Conservation (phyloP, 192 early-diverging fungal genomes). For the Physocladia obscura region DNA sequence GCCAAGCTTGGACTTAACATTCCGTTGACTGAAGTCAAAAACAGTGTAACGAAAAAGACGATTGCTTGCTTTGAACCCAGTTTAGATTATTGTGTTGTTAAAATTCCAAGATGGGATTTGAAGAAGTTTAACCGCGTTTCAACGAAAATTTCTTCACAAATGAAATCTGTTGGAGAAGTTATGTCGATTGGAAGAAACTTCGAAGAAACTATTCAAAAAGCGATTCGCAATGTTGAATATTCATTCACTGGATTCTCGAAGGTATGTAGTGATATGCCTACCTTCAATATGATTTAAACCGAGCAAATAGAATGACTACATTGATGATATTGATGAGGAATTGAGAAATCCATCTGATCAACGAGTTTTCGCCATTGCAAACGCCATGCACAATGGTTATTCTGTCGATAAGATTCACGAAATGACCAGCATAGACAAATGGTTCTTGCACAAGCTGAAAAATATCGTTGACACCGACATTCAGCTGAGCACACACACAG, state of each 20-base stretch:
- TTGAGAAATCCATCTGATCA: constrained; percentile 76
- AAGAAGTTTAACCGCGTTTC: constrained; percentile 90
- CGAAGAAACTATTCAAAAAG: constrained; percentile 94
- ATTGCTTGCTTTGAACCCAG: constrained; percentile 97
- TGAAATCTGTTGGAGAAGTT: constrained; percentile 98
- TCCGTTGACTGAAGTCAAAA: constrained; percentile 81
- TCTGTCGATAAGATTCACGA: constrained; percentile 75
- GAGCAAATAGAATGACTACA: constrained; percentile 8
- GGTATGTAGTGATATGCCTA: too few species aligned
- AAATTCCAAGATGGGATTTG: constrained; percentile 98
- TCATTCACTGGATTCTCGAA: constrained; percentile 79
- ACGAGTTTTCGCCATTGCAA: constrained; percentile 78
- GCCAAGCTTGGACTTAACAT: constrained; percentile 94
- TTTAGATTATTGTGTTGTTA: constrained; percentile 91
- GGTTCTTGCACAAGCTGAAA: constrained; percentile 87
- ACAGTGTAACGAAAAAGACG: constrained; percentile 89
- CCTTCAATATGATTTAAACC: too few species aligned
- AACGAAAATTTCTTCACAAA: constrained; percentile 79
- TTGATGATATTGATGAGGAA: constrained; percentile 56
- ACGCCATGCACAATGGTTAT: constrained; percentile 78
- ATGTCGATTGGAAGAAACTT: constrained; percentile 98
- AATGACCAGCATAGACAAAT: constrained; percentile 84
- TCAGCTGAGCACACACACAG: constrained; percentile 57
- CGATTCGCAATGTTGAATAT: constrained; percentile 76
- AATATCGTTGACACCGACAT: constrained; percentile 84